phyloP scores from a whole-genome alignment of 73 alveolate genomes.

The Paramecium biaurelia region DNA sequence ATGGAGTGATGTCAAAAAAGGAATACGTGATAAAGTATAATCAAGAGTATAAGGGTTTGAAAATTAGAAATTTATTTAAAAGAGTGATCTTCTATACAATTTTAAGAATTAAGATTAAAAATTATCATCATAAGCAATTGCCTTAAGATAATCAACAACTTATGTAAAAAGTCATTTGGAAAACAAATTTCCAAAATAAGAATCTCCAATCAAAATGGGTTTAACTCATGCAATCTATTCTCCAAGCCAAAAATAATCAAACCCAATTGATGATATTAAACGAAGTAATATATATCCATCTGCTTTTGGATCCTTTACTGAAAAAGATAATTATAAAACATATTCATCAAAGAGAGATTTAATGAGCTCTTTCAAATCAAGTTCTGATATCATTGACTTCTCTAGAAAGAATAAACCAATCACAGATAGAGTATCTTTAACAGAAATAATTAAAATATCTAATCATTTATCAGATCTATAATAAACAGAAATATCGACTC shows the following conservation, averaged over 20 bases:
- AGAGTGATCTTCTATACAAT: constrained; percentile 4
- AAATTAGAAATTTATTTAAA: constrained; percentile 7
- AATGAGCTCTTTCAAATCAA: not conserved
- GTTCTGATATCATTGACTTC: constrained; percentile 1
- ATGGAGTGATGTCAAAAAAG: constrained; percentile 54
- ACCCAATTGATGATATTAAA: not conserved
- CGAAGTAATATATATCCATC: constrained; percentile 1
- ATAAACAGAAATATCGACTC: not conserved
- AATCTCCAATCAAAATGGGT: constrained; percentile 28
- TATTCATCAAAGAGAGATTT: not conserved
- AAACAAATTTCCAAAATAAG: constrained; percentile 31
- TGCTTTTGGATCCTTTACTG: constrained; percentile 11
- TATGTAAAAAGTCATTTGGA: not conserved
- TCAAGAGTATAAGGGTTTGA: constrained; percentile 40
- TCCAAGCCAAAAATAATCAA: not conserved
- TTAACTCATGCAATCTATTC: constrained; percentile 17
- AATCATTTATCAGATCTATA: not conserved
- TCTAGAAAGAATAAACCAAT: constrained; percentile 5
- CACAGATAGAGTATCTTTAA: not conserved
- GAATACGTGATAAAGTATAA: constrained; percentile 30
- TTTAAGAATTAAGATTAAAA: not conserved
- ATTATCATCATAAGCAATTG: not conserved
- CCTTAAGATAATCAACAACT: not conserved
- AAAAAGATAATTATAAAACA: not conserved
- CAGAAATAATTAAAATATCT: constrained; percentile 26